These are phyloP conservation scores for Adansonia rubrostipa DNA, from an alignment of 441 rosid species.

Conservation along the genomic window DNA sequence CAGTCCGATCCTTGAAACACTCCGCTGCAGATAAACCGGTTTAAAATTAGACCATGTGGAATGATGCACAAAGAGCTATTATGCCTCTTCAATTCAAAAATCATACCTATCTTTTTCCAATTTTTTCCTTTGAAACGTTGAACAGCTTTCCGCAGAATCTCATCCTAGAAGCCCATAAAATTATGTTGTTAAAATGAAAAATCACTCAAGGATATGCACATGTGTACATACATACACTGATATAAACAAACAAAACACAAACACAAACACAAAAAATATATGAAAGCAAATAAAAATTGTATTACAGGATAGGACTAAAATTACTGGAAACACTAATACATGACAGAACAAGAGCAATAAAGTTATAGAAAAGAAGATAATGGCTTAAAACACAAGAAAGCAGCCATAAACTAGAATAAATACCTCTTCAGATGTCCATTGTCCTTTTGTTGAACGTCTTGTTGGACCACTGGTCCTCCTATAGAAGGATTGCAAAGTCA, in stretches of 20 bases:
- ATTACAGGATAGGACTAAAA: constrained; percentile 14
- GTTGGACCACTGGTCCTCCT: constrained; percentile 98
- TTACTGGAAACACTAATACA: background rate
- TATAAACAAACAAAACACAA: background rate
- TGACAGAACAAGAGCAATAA: background rate
- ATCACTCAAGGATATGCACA: background rate
- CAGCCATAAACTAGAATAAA: constrained; percentile 22
- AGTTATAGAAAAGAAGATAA: background rate
- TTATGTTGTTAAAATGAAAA: constrained; percentile 10
- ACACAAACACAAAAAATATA: background rate
- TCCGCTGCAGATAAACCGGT: constrained; percentile 67
- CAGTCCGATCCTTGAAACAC: constrained; percentile 98
- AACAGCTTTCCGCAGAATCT: constrained; percentile 86
- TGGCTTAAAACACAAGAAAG: background rate
- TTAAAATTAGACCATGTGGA: constrained; percentile 38
- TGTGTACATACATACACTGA: background rate
- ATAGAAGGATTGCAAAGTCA: constrained; percentile 29
- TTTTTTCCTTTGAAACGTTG: constrained; percentile 96
- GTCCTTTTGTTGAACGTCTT: constrained; percentile 97
- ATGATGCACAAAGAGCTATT: background rate
- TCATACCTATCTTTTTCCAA: constrained; percentile 96
- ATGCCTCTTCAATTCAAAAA: background rate
- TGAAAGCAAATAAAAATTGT: background rate
- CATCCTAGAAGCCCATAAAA: constrained; percentile 64
- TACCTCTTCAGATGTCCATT: constrained; percentile 99